Evolutionary conservation across 2,329 filamentous ascomycete species (phyloP).

Genomic region (Periconia digitata): DNA sequence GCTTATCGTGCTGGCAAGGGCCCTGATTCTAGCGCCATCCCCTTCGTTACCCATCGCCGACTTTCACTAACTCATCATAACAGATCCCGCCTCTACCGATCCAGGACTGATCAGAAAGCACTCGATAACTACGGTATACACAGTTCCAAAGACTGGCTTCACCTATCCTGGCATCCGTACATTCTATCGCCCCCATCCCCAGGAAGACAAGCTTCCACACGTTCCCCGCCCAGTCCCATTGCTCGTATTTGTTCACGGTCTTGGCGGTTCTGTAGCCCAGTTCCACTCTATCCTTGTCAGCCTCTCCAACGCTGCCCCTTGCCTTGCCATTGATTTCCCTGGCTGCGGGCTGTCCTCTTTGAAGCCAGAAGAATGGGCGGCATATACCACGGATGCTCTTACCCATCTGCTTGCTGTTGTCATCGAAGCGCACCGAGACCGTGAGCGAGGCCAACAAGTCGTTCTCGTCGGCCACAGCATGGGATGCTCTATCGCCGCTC

Average conservation of each 20-base stretch:
- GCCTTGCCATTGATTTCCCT: constrained; percentile 85
- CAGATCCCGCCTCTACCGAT: constrained; percentile 62
- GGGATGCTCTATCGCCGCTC: constrained; percentile 76
- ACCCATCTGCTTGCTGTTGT: constrained; percentile 72
- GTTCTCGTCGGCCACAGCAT: constrained; percentile 87
- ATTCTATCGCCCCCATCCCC: constrained; percentile 80
- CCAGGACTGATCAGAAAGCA: constrained; percentile 79
- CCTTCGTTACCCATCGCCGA: neutral
- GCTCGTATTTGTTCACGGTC: constrained; percentile 86
- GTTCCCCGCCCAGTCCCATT: constrained; percentile 76
- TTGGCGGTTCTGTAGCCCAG: constrained; percentile 89
- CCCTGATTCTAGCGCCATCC: neutral
- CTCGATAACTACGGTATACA: constrained; percentile 70
- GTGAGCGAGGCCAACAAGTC: constrained; percentile 66
- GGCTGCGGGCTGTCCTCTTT: constrained; percentile 85
- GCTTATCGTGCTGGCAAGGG: neutral
- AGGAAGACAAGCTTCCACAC: constrained; percentile 76
- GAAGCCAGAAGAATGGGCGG: constrained; percentile 68
- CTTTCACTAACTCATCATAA: neutral
- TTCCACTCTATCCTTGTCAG: constrained; percentile 81
- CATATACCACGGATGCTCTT: constrained; percentile 77
- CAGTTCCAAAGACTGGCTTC: constrained; percentile 62
- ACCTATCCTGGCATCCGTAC: constrained; percentile 77
- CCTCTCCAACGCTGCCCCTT: constrained; percentile 79
- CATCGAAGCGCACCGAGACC: constrained; percentile 72